Conservation (phyloP, 2,329 filamentous ascomycete genomes). For the Helotiales sp. region DNA sequence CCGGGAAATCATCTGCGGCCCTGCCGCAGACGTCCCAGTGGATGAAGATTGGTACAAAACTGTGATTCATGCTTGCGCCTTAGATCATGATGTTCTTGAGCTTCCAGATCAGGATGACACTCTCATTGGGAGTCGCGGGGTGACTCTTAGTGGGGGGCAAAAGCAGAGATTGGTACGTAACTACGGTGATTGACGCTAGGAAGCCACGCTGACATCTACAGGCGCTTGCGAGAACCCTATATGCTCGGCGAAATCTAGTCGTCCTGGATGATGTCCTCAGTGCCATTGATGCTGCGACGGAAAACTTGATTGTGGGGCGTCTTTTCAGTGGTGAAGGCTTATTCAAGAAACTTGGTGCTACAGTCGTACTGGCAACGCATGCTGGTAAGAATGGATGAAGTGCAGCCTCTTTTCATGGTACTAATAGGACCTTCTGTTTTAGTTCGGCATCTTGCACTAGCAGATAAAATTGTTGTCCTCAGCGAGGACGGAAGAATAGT, state of each 20-base stretch:
- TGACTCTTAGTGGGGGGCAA: conserved; percentile 35
- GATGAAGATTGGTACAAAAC: conserved; percentile 30
- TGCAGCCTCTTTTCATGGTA: not conserved
- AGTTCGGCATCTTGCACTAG: conserved; percentile 36
- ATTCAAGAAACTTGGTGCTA: conserved; percentile 30
- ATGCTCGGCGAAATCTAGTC: conserved; percentile 30
- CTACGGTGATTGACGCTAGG: not conserved
- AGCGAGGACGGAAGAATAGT: conserved; percentile 31
- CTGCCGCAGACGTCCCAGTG: conserved; percentile 3
- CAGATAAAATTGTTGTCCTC: conserved; percentile 43
- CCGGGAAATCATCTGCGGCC: conserved; percentile 40
- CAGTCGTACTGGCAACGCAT: conserved; percentile 43
- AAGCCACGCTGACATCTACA: conserved; percentile 2
- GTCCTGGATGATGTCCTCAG: conserved; percentile 49
- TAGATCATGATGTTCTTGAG: conserved; percentile 26
- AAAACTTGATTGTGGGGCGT: conserved; percentile 40
- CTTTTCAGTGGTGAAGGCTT: conserved; percentile 20
- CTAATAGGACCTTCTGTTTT: not conserved
- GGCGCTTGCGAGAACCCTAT: conserved; percentile 30
- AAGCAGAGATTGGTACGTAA: conserved; percentile 21
- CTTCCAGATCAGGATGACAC: conserved; percentile 32
- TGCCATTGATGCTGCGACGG: conserved; percentile 45
- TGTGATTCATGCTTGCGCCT: conserved; percentile 28
- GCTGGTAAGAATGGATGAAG: conserved; percentile 31
- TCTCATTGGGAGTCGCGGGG: conserved; percentile 35